Evolutionary conservation across 257 asterid genomes (phyloP), one percentile per base, ranked within the genome.

Genomic region (Coffea eugenioides): DNA sequence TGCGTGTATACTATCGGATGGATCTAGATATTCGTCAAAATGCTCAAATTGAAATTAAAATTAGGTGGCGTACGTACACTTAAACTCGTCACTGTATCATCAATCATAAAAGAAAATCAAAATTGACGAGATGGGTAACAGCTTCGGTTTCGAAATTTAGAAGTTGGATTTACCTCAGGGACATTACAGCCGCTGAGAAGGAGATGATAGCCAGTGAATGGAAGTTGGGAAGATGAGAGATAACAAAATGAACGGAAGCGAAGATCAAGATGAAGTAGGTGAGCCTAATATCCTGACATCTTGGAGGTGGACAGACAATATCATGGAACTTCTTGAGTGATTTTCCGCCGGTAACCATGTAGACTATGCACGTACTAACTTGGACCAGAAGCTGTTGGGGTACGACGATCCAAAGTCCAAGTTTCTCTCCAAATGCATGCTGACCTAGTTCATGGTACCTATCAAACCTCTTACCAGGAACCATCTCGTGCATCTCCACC

Each of bases 401-500:
- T 3, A 94, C 88, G 0, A 92, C 95, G 3, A 94, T 92, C 85
- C 83, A 94, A 0, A 94, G 87, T 20, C 97, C 97, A 0, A 92
- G 88, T 54, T 88, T 93, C 3, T 87, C 84, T 0, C 98, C 97
- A 51, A 89, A 93, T 0, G 97, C 97, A 2, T 82, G 36, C 27
- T 92, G 97, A 7, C 98, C 98, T 10, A 94, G 79, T 56, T 94
- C 97, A 27, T 91, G 94, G 80, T 94, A 92, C 81, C 98, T 76
- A 68, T 92, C 95, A 52, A 91, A 90, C 73, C 98, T 84, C 83
- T 90, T 94, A 0, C 95, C 97, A 0, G 94, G 93, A 1, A 91
- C 88, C 85, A 85, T 85, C 59, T 94, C 98, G 41, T 92, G 97
- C 95, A 94, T 88, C 75, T 94, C 93, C 5, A 94, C 97, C 98